These are phyloP conservation scores for Bruguiera hainesii DNA, from an alignment of 441 rosid species.

Conservation along the genomic window DNA sequence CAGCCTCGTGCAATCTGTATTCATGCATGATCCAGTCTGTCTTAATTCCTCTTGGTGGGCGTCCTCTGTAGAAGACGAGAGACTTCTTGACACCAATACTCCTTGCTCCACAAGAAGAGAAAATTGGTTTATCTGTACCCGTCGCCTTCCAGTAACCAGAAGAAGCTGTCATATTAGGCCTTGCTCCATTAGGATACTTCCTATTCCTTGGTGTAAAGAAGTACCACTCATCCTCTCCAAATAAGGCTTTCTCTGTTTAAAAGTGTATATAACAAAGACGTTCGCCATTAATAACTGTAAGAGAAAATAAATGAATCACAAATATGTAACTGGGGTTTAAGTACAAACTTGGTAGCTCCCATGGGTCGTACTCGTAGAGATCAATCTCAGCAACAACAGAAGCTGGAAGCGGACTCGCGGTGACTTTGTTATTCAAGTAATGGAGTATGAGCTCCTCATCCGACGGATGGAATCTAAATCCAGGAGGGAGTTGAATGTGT, in stretches of 20 bases:
- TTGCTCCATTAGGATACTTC: conserved; percentile 51
- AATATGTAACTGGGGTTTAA: background rate
- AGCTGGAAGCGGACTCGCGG: conserved; percentile 43
- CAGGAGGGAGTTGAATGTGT: conserved; percentile 43
- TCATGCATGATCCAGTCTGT: conserved; percentile 58
- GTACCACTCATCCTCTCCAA: conserved; percentile 54
- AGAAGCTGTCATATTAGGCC: conserved; percentile 53
- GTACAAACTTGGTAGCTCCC: conserved; percentile 53
- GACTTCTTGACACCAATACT: conserved; percentile 54
- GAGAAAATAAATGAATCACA: background rate
- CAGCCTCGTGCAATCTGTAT: conserved; percentile 36
- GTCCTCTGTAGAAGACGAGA: conserved; percentile 46
- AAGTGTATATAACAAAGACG: background rate
- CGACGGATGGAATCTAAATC: conserved; percentile 51
- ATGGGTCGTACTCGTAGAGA: conserved; percentile 46
- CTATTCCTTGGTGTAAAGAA: conserved; percentile 61
- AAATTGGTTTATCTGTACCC: conserved; percentile 44
- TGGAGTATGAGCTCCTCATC: conserved; percentile 49
- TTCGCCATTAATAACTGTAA: background rate
- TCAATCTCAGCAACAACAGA: conserved; percentile 44
- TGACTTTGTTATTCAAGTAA: conserved; percentile 38
- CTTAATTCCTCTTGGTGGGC: conserved; percentile 42
- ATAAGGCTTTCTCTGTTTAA: conserved; percentile 42
- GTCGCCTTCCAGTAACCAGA: conserved; percentile 58
- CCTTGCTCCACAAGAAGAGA: conserved; percentile 27